Evolutionary conservation across 2,329 filamentous ascomycete genomes (phyloP).

Genomic region (Cryoendolithus antarcticus): DNA sequence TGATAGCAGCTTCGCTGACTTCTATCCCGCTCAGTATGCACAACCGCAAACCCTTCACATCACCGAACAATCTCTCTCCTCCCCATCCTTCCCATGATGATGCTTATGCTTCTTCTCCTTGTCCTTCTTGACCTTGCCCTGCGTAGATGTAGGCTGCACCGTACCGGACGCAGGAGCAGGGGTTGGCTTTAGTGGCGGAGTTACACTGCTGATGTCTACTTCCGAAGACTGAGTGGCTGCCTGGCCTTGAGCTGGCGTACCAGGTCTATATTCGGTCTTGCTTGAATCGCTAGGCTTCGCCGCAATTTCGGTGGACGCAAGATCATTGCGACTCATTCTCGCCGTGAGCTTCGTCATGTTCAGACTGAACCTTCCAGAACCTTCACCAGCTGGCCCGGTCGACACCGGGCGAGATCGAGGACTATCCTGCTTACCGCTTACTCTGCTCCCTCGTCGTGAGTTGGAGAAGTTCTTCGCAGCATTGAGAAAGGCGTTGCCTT

Average conservation of each 20-base stretch:
- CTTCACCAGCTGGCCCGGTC: conserved; percentile 12
- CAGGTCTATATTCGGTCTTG: neutral
- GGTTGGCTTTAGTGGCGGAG: conserved; percentile 7
- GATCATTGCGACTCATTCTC: conserved; percentile 20
- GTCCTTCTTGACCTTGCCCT: conserved; percentile 15
- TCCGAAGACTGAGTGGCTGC: conserved; percentile 5
- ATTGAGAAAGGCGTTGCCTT: conserved; percentile 17
- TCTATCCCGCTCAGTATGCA: too few relatives aligned
- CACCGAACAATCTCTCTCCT: conserved; percentile 32
- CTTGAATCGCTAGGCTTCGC: neutral
- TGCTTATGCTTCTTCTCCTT: conserved; percentile 16
- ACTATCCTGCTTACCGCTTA: conserved; percentile 11
- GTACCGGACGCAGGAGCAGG: conserved; percentile 16
- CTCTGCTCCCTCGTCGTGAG: conserved; percentile 17
- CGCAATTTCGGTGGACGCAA: conserved; percentile 2
- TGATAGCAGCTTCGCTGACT: too few relatives aligned
- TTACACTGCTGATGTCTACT: conserved; percentile 1
- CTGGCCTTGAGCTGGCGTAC: conserved; percentile 1
- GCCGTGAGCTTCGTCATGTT: conserved; percentile 29
- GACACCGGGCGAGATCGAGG: conserved; percentile 31
- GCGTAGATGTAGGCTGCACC: conserved; percentile 3
- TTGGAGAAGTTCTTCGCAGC: conserved; percentile 16
- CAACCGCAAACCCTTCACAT: conserved; percentile 23
- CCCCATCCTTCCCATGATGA: conserved; percentile 17
- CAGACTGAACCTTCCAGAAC: conserved; percentile 24